Conservation (phyloP, 768 basidiomycete genomes). For the Coprinopsis cinerea region DNA sequence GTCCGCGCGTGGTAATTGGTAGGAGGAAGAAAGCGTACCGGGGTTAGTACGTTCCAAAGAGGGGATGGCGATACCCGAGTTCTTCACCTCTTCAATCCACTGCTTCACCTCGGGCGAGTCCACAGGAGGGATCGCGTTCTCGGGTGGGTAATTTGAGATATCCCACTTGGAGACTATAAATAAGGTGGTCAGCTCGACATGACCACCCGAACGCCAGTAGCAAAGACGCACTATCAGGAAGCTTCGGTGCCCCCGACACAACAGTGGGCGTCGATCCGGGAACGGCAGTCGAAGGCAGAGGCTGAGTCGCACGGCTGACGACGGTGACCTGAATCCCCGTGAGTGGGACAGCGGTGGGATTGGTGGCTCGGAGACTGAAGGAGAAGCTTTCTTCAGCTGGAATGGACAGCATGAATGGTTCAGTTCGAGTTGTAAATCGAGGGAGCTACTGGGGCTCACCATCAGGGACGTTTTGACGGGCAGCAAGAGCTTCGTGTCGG, state of each 20-base stretch:
- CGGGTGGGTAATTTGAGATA: constrained; percentile 55
- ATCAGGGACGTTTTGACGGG: constrained; percentile 4
- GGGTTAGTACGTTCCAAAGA: constrained; percentile 35
- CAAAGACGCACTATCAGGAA: constrained; percentile 42
- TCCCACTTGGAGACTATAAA: constrained; percentile 33
- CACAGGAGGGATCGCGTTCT: constrained; percentile 53
- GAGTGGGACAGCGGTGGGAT: constrained; percentile 57
- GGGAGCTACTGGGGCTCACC: neutral
- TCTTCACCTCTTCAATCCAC: constrained; percentile 57
- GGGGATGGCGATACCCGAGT: constrained; percentile 54
- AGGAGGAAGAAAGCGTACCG: constrained; percentile 21
- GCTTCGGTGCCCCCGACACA: constrained; percentile 48
- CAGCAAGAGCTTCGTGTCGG: constrained; percentile 10
- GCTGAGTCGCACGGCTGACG: constrained; percentile 32
- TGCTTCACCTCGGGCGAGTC: constrained; percentile 58
- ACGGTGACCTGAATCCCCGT: constrained; percentile 39
- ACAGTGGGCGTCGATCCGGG: constrained; percentile 46
- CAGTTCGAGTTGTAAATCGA: neutral
- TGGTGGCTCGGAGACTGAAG: constrained; percentile 40
- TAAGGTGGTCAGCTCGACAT: no score
- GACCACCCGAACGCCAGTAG: neutral
- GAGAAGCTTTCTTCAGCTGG: constrained; percentile 31
- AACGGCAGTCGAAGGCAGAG: constrained; percentile 39
- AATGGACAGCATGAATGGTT: no score
- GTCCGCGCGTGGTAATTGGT: neutral